Base-by-base conservation (phyloP, 345 rosid species). In the Rhodamnia argentea region DNA sequence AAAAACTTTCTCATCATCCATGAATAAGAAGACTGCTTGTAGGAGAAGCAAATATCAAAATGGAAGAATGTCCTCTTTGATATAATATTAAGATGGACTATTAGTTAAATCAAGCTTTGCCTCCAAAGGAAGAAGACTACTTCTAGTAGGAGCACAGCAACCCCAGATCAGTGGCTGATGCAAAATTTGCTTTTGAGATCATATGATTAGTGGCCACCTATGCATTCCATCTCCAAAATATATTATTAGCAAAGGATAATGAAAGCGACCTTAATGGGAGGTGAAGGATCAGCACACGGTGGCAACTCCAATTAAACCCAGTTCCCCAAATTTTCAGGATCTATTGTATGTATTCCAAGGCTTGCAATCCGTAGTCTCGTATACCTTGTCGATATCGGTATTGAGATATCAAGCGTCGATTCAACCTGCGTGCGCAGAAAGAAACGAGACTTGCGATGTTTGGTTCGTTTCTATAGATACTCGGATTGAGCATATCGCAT, bases 251-350 rank as follows among this genome's bases (percentile, higher is more conserved):
- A 4, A 16, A 20, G 78, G 78, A 70, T 32, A 16, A 70, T 1
- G 78, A 70, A 70, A 70, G 42, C 78, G 47, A 70, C 78, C 78
- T 70, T 70, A 70, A 32, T 70, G 78, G 23, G 76, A 18, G 78
- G 16, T 32, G 47, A 2, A 16, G 23, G 44, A 44, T 3, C 22
- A 7, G 76, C 44, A 56, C 24, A 7, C 76, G 44, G 76, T 2
- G 23, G 6, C 12, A 32, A 4, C 44, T 32, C 44, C 76, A 8
- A 32, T 27, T 14, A 14, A n/a, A 62, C 40, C 40, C 22, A 32
- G 29, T 64, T 32, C 76, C 54, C 76, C 23, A 3, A 8, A 7
- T 64, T 9, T 9, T 16, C 44, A 4, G 23, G 18, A 64, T 16
- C 42, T 4, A 5, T 8, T 8, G 12, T 64, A 27, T 1, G 2